Evolutionary conservation across 495 filamentous ascomycete genomes (phyloP).

Genomic region (Chlorociboria aeruginascens): DNA sequence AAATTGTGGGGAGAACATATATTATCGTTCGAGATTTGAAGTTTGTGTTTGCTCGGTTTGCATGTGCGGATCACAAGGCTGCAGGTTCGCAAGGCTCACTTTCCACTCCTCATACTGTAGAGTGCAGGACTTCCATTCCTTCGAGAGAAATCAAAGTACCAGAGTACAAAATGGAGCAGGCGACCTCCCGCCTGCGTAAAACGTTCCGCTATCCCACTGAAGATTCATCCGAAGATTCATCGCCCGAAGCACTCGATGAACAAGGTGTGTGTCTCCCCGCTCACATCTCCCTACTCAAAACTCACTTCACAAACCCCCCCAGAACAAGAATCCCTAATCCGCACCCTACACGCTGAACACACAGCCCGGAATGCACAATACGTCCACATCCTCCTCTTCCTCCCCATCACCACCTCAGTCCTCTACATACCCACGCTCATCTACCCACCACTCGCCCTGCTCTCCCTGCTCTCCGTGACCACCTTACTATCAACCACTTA

Average conservation of each 20-base stretch:
- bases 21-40: not conserved
- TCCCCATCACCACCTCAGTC: slow-evolving; percentile 39
- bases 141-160: not conserved
- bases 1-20: not conserved
- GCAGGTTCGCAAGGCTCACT: not conserved
- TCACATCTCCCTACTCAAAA: not conserved
- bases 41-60: slow-evolving; percentile 1
- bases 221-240: slow-evolving; percentile 30
- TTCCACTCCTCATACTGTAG: not conserved
- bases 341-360: slow-evolving; percentile 42
- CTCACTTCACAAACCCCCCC: slow-evolving; percentile 14
- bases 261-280: slow-evolving; percentile 33
- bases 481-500: slow-evolving; percentile 50
- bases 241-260: slow-evolving; percentile 47
- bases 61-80: slow-evolving; percentile 2
- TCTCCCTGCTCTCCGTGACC: slow-evolving; percentile 43
- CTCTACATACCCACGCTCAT: slow-evolving; percentile 43
- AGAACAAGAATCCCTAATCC: slow-evolving; percentile 64
- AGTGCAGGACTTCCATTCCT: not conserved
- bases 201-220: slow-evolving; percentile 53
- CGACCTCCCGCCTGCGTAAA: slow-evolving; percentile 40
- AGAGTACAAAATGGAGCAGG: slow-evolving; percentile 12
- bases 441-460: slow-evolving; percentile 22
- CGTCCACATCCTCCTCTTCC: slow-evolving; percentile 40
- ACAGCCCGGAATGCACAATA: slow-evolving; percentile 45